Conservation (phyloP, 163 green algal genomes). For the Scenedesmus sp. region DNA sequence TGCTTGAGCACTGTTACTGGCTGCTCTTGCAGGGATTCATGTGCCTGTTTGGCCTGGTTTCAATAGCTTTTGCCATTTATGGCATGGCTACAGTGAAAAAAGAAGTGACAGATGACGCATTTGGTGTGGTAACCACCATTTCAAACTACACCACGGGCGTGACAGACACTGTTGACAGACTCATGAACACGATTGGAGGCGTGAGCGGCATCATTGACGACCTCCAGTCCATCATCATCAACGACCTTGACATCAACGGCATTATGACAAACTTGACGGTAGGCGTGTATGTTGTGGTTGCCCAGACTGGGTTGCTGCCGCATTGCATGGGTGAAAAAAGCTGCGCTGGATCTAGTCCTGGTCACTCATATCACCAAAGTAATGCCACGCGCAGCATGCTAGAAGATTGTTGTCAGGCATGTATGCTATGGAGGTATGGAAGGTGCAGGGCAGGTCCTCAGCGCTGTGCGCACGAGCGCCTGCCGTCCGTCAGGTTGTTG, state of each 20-base stretch:
- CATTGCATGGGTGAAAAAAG: background rate
- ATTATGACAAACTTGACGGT: conserved; percentile 34
- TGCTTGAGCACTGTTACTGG: background rate
- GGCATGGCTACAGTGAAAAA: conserved; percentile 43
- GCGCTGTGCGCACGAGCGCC: background rate
- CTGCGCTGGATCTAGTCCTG: too few relatives aligned
- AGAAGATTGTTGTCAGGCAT: background rate
- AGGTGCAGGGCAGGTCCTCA: too few relatives aligned
- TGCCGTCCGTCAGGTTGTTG: too few relatives aligned
- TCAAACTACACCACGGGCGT: conserved; percentile 12
- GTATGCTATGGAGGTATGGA: too few relatives aligned
- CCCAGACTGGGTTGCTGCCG: background rate
- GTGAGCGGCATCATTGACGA: conserved; percentile 46
- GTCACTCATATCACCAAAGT: too few relatives aligned
- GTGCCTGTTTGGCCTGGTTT: conserved; percentile 37
- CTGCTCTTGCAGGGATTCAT: conserved; percentile 43
- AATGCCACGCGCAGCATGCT: too few relatives aligned
- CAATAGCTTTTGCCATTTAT: conserved; percentile 43
- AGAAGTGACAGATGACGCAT: conserved; percentile 3
- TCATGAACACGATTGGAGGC: conserved; percentile 12
- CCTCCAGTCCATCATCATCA: conserved; percentile 44
- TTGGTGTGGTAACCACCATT: conserved; percentile 13
- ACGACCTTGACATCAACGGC: conserved; percentile 22
- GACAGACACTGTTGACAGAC: conserved; percentile 8
- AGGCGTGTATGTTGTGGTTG: background rate